Conservation (phyloP, 129 eudicot species). For the Arctium minus region DNA sequence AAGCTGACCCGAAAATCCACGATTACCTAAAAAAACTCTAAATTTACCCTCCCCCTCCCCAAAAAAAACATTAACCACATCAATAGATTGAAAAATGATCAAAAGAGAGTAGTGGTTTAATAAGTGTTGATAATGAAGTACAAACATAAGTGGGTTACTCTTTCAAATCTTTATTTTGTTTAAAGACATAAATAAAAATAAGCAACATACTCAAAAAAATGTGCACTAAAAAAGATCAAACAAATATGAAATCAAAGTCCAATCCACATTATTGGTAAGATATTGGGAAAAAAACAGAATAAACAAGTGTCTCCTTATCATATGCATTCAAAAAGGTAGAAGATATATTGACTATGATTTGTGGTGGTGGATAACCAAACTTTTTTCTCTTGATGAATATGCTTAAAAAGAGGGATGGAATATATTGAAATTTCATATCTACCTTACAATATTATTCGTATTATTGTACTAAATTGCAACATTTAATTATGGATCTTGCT, state of each 20-base stretch:
- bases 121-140: neutral
- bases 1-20: too few species aligned
- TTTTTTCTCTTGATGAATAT: slow-evolving; percentile 5
- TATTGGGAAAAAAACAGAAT: neutral
- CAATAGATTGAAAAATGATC: neutral
- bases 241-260: neutral
- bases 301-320: slow-evolving; percentile 21
- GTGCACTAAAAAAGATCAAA: neutral
- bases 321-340: slow-evolving; percentile 20
- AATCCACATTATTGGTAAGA: slow-evolving; percentile 21
- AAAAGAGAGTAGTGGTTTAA: too few species aligned
- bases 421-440: slow-evolving; percentile 5
- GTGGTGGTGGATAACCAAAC: slow-evolving; percentile 30
- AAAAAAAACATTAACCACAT: too few species aligned
- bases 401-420: slow-evolving; percentile 5
- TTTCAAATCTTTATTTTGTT: neutral
- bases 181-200: too few species aligned
- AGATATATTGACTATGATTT: slow-evolving; percentile 16
- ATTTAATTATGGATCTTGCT: neutral
- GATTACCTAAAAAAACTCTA: too few species aligned
- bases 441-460: neutral
- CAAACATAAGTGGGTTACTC: neutral
- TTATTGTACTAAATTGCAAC: neutral
- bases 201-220: neutral
- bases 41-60: neutral